phyloP scores from a whole-genome alignment of 768 basidiomycete species.

The Amanita molliuscula region DNA sequence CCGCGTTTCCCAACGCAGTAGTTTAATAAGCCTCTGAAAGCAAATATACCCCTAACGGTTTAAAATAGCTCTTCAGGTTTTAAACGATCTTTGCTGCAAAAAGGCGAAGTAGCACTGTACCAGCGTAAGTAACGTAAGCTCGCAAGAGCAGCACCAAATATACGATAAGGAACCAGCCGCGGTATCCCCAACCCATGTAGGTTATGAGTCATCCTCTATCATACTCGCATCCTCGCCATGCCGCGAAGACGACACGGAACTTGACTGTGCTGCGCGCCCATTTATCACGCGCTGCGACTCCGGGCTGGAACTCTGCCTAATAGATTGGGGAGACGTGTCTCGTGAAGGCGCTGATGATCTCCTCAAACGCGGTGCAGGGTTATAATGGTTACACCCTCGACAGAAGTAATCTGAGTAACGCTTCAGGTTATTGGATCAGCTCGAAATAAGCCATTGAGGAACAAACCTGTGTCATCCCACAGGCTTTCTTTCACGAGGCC shows the following conservation, averaged over 20 bases:
- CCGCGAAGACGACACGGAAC: constrained; percentile 12
- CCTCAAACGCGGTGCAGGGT: constrained; percentile 36
- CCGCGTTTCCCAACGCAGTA: background rate
- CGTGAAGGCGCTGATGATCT: constrained; percentile 13
- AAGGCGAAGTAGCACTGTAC: background rate
- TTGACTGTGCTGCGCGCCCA: constrained; percentile 5
- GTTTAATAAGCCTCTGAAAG: background rate
- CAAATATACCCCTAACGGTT: background rate
- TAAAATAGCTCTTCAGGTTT: background rate
- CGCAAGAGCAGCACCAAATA: background rate
- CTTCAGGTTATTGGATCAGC: background rate
- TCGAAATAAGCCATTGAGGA: background rate
- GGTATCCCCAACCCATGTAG: no score
- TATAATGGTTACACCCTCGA: constrained; percentile 81
- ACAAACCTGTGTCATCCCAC: constrained; percentile 76
- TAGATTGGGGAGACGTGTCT: constrained; percentile 3
- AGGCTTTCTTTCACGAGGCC: constrained; percentile 76
- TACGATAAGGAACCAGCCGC: constrained; percentile 1
- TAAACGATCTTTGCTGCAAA: background rate
- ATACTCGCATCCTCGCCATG: constrained; percentile 14
- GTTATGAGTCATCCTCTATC: constrained; percentile 20
- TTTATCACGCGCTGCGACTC: background rate
- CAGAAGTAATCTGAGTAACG: constrained; percentile 63
- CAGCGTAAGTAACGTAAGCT: background rate
- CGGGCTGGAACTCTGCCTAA: constrained; percentile 1